These are phyloP conservation scores for Diaporthe sp. DNA, from an alignment of 2,329 filamentous ascomycete genomes.

Conservation along the genomic window DNA sequence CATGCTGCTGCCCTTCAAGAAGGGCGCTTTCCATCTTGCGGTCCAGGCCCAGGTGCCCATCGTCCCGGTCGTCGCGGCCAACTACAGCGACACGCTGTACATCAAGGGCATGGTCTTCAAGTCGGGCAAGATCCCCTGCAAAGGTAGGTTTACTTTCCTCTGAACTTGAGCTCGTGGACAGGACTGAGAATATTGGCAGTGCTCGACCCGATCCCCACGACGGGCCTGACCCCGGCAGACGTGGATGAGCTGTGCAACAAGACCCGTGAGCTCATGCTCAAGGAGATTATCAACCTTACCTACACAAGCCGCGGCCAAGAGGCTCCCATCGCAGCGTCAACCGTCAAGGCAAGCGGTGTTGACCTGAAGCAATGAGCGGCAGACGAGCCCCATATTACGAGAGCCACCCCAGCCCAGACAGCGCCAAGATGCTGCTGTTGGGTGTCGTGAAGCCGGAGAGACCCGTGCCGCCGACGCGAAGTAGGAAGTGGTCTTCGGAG, in stretches of 20 bases:
- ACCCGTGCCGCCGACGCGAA: not conserved
- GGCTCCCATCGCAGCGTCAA: constrained; percentile 37
- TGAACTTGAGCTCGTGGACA: not conserved
- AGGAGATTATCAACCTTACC: constrained; percentile 69
- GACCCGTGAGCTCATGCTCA: constrained; percentile 82
- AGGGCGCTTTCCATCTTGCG: constrained; percentile 96
- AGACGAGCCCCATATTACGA: not conserved
- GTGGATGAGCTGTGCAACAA: constrained; percentile 79
- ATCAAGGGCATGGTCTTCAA: constrained; percentile 75
- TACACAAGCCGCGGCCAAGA: constrained; percentile 59
- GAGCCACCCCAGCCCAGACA: not conserved
- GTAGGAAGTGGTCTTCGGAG: not conserved
- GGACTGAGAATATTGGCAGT: constrained; percentile 61
- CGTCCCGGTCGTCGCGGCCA: constrained; percentile 85
- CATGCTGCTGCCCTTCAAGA: constrained; percentile 93
- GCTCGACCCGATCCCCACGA: constrained; percentile 83
- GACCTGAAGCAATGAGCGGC: constrained; percentile 38
- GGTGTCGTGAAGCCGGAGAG: not conserved
- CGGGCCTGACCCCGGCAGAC: constrained; percentile 78
- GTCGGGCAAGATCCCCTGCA: constrained; percentile 78
- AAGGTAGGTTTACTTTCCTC: constrained; percentile 65
- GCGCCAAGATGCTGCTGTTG: not conserved
- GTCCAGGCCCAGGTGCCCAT: constrained; percentile 94
- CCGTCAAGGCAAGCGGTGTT: constrained; percentile 38
- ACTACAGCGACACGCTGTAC: constrained; percentile 81